phyloP scores from a whole-genome alignment of 768 basidiomycete genomes.

The Hygrophorus pudorinus region DNA sequence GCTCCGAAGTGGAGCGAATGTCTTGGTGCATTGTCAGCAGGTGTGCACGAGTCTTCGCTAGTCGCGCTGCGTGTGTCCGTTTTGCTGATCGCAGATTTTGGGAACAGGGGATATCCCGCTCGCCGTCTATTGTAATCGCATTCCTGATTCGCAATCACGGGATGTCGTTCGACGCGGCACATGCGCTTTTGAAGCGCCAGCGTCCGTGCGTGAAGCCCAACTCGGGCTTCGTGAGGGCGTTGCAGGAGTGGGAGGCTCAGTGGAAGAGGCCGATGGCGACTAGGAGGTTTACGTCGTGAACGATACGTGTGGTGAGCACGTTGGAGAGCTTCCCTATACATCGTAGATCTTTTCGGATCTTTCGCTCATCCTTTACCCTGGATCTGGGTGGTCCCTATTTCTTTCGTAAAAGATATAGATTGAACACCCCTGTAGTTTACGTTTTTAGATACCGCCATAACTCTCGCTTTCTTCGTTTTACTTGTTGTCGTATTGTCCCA shows the following conservation, averaged over 20 bases:
- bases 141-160: constrained; percentile 69
- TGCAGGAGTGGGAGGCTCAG: constrained; percentile 48
- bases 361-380: too few relatives aligned
- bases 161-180: constrained; percentile 63
- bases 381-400: too few relatives aligned
- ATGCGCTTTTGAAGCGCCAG: constrained; percentile 48
- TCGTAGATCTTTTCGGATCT: too few relatives aligned
- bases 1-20: constrained; percentile 48
- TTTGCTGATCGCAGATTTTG: neutral
- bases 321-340: too few relatives aligned
- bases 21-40: constrained; percentile 79
- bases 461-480: too few relatives aligned
- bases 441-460: too few relatives aligned
- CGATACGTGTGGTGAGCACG: too few relatives aligned
- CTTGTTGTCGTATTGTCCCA: too few relatives aligned
- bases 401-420: too few relatives aligned
- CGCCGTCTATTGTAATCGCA: constrained; percentile 66
- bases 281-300: constrained; percentile 7
- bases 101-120: constrained; percentile 65
- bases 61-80: too few relatives aligned
- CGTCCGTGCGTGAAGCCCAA: constrained; percentile 73
- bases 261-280: constrained; percentile 6
- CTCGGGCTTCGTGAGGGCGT: constrained; percentile 55
- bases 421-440: too few relatives aligned
- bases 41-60: constrained; percentile 27